Evolutionary conservation across 352 stramenopile species (phyloP).

Genomic region (Halophytophthora polymorphica): DNA sequence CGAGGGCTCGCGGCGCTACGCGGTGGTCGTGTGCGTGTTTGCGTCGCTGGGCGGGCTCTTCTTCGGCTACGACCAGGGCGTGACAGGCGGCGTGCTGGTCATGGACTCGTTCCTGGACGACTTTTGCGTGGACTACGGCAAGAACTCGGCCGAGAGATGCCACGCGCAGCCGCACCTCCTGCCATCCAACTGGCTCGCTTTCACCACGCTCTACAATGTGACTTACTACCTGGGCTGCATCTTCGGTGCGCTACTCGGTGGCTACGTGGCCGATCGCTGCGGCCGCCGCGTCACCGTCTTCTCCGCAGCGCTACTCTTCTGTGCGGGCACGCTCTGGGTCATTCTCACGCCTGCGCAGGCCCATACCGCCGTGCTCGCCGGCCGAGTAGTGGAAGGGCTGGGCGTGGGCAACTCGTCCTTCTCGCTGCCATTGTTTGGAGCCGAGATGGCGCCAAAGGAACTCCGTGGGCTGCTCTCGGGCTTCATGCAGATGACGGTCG

Average conservation of each 20-base stretch:
- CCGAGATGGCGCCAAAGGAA: constrained; percentile 15
- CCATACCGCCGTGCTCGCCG: constrained; percentile 22
- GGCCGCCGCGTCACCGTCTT: constrained; percentile 32
- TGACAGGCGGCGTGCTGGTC: constrained; percentile 32
- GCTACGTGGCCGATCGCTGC: constrained; percentile 15
- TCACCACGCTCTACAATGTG: constrained; percentile 8
- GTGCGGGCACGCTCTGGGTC: constrained; percentile 29
- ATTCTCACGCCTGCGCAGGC: constrained; percentile 20
- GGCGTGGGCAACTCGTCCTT: constrained; percentile 34
- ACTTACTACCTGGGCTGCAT: constrained; percentile 23
- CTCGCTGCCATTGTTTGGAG: constrained; percentile 21
- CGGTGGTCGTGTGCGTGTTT: constrained; percentile 30
- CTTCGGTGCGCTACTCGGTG: constrained; percentile 15
- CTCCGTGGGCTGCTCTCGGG: constrained; percentile 11
- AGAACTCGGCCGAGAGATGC: constrained; percentile 15
- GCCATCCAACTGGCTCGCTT: constrained; percentile 1
- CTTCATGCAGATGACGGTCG: constrained; percentile 21
- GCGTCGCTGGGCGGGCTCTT: constrained; percentile 24
- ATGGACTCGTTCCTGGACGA: constrained; percentile 47
- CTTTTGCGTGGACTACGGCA: constrained; percentile 31
- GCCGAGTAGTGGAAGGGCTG: constrained; percentile 30
- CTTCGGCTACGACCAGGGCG: constrained; percentile 34
- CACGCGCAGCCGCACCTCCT: not conserved
- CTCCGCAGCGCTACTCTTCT: constrained; percentile 31
- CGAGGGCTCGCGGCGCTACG: constrained; percentile 31